Conservation (phyloP, 148 eudicot species). For the Rhododendron williamsianum region DNA sequence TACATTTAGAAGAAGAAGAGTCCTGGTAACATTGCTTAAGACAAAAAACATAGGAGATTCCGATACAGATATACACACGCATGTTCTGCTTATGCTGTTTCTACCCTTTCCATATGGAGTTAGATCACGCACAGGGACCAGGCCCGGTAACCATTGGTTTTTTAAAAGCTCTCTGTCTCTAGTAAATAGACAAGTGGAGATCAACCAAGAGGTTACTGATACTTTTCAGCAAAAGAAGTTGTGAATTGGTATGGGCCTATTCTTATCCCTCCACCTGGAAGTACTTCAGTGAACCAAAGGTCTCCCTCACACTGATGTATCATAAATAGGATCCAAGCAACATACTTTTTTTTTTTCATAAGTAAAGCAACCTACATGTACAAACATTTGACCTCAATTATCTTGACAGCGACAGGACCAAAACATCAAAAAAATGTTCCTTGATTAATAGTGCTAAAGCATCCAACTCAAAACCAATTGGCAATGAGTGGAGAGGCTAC, state of each 20-base stretch:
- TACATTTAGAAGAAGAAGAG: background rate
- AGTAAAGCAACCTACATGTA: too few relatives aligned
- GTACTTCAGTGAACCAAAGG: conserved; percentile 3
- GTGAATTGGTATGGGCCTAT: conserved; percentile 13
- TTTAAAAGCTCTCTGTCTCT: background rate
- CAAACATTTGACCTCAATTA: background rate
- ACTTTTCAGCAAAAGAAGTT: background rate
- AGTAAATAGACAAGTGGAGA: conserved; percentile 2
- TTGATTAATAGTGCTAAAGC: background rate
- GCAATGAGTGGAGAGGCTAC: background rate
- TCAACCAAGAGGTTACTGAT: background rate
- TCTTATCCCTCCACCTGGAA: conserved; percentile 19
- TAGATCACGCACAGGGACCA: background rate
- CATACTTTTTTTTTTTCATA: background rate
- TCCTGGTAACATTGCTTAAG: background rate
- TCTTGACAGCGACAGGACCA: background rate
- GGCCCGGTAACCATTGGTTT: background rate
- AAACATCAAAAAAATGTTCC: background rate
- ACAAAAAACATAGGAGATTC: background rate
- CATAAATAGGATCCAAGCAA: background rate
- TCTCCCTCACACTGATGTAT: conserved; percentile 1
- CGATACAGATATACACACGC: background rate
- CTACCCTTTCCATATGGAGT: conserved; percentile 9
- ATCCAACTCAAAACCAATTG: background rate
- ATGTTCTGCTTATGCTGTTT: background rate